Conservation (phyloP, 1,139 yeast genomes). For the Debaryomycetaceae sp. region DNA sequence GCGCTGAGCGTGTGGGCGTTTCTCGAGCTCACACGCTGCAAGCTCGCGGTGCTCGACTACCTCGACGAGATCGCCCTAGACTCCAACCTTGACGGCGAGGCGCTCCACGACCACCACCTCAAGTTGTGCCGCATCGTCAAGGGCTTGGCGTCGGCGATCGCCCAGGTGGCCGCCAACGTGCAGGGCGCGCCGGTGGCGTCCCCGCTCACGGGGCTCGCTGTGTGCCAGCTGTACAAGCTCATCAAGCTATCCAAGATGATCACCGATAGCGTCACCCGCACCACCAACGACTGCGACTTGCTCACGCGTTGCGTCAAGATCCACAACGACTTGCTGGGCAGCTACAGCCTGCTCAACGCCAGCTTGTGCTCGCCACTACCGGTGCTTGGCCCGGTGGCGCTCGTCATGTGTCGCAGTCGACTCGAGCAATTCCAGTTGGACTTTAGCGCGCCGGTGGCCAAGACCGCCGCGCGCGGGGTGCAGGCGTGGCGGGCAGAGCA, state of each 20-base stretch:
- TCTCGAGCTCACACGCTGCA: no score
- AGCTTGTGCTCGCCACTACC: slow-evolving; percentile 15
- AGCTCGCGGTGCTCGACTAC: slow-evolving; percentile 25
- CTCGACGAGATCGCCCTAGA: slow-evolving; percentile 22
- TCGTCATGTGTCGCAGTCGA: slow-evolving; percentile 21
- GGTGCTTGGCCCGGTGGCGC: slow-evolving; percentile 19
- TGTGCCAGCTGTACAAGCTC: slow-evolving; percentile 31
- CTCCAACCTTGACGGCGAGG: slow-evolving; percentile 26
- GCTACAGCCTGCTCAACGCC: slow-evolving; percentile 30
- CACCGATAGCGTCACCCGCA: slow-evolving; percentile 25
- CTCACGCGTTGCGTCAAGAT: slow-evolving; percentile 29
- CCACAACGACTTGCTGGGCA: slow-evolving; percentile 34
- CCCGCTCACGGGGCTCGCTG: slow-evolving; percentile 33
- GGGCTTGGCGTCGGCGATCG: slow-evolving; percentile 33
- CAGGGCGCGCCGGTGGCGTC: slow-evolving; percentile 16
- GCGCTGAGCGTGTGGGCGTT: no score
- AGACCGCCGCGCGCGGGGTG: slow-evolving; percentile 11
- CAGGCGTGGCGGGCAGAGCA: slow-evolving; percentile 29
- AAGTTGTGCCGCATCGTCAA: slow-evolving; percentile 43
- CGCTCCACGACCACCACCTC: slow-evolving; percentile 42
- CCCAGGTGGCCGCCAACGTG: slow-evolving; percentile 23
- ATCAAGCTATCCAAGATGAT: slow-evolving; percentile 34
- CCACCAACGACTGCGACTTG: slow-evolving; percentile 22
- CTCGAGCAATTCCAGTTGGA: slow-evolving; percentile 25
- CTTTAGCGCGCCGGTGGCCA: slow-evolving; percentile 15